Conservation (phyloP, 1,284 basidiomycete species). For the Thecaphora frezii region DNA sequence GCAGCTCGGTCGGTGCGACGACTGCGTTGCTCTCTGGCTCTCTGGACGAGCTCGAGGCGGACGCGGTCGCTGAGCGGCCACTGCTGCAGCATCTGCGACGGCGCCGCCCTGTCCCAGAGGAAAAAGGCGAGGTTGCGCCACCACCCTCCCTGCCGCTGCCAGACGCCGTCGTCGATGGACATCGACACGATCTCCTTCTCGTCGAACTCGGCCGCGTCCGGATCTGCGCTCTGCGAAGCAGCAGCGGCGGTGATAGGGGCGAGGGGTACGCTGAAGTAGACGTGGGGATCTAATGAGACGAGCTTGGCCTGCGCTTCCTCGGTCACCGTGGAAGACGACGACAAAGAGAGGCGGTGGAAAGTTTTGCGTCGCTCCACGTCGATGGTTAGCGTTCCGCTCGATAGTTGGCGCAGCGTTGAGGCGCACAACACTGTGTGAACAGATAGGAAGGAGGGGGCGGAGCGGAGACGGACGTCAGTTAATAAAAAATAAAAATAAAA, state of each 20-base stretch:
- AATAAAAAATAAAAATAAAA: constrained; percentile 2
- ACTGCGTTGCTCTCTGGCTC: too few relatives aligned
- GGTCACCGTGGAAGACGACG: neutral
- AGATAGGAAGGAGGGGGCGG: constrained; percentile 9
- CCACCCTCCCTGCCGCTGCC: too few relatives aligned
- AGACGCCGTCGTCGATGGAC: constrained; percentile 4
- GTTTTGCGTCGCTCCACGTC: constrained; percentile 21
- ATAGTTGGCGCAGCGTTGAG: constrained; percentile 7
- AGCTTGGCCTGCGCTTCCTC: constrained; percentile 2
- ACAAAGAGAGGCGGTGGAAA: neutral
- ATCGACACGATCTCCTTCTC: constrained; percentile 4
- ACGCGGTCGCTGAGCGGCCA: too few relatives aligned
- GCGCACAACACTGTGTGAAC: constrained; percentile 3
- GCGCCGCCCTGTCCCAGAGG: too few relatives aligned
- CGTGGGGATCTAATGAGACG: constrained; percentile 8
- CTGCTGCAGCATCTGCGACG: too few relatives aligned
- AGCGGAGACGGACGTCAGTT: constrained; percentile 9
- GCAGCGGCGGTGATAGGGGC: neutral
- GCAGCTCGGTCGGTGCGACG: too few relatives aligned
- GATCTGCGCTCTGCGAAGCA: neutral
- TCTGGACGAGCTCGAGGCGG: too few relatives aligned
- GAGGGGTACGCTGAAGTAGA: constrained; percentile 10
- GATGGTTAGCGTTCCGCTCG: constrained; percentile 11
- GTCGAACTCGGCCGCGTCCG: neutral
- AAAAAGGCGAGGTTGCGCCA: neutral